Evolutionary conservation across 2,329 filamentous ascomycete species (phyloP).

Genomic region (Colletotrichum graminicola): DNA sequence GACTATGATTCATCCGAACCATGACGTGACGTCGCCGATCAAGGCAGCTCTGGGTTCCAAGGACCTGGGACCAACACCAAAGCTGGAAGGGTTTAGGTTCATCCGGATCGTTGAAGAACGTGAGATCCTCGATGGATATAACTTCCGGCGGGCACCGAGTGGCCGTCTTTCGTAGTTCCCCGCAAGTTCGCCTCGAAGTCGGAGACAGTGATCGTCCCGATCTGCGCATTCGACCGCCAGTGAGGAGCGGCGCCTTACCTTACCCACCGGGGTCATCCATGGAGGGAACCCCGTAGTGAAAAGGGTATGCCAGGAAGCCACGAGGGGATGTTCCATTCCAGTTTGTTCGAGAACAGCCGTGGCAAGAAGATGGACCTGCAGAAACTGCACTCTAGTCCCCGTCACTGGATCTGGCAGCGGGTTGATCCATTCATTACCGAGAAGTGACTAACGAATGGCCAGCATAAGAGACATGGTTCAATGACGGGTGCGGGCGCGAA

Average conservation of each 20-base stretch:
- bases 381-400: constrained; percentile 34
- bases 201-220: constrained; percentile 30
- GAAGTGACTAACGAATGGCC: constrained; percentile 39
- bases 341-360: background rate
- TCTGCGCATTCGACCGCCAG: constrained; percentile 27
- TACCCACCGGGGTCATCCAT: constrained; percentile 39
- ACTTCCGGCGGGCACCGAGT: constrained; percentile 9
- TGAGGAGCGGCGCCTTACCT: constrained; percentile 28
- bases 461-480: background rate
- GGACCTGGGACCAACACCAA: constrained; percentile 28
- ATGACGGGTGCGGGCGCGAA: background rate
- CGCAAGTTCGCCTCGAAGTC: constrained; percentile 35
- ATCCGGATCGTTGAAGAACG: constrained; percentile 33
- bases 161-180: constrained; percentile 10
- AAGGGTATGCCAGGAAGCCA: constrained; percentile 28
- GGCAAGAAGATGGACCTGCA: constrained; percentile 36
- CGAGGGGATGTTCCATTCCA: constrained; percentile 29
- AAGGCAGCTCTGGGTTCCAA: constrained; percentile 32
- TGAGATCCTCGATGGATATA: constrained; percentile 27
- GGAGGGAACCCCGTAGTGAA: background rate
- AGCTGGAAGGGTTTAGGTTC: constrained; percentile 29
- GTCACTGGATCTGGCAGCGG: constrained; percentile 41
- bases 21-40: constrained; percentile 26
- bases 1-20: constrained; percentile 27
- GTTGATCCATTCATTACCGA: constrained; percentile 31